phyloP scores from a whole-genome alignment of 495 filamentous ascomycete species.

The Lichenothelia convexa region DNA sequence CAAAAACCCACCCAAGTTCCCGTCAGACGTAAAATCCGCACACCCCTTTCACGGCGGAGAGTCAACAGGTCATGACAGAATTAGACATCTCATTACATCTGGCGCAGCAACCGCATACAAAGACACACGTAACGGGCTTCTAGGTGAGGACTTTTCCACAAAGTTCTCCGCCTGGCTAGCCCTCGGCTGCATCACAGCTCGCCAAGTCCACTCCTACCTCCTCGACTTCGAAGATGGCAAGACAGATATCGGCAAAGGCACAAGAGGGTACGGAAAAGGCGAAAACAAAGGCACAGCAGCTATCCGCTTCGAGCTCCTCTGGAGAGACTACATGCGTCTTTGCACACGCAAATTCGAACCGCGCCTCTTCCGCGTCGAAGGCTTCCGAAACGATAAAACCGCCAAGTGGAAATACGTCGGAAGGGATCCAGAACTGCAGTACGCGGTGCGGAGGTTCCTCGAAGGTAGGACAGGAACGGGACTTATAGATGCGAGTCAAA shows the following conservation, averaged over 20 bases:
- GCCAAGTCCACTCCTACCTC: constrained; percentile 44
- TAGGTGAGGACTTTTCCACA: constrained; percentile 48
- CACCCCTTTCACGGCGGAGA: constrained; percentile 55
- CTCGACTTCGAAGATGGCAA: constrained; percentile 41
- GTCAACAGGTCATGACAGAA: constrained; percentile 30
- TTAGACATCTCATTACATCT: constrained; percentile 37
- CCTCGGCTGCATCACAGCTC: constrained; percentile 47
- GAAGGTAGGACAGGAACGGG: constrained; percentile 47
- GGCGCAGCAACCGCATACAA: constrained; percentile 43
- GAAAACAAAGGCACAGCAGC: constrained; percentile 49
- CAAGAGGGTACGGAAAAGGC: constrained; percentile 38
- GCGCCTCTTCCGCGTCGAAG: constrained; percentile 39
- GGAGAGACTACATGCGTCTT: constrained; percentile 61
- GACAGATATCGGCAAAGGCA: constrained; percentile 13
- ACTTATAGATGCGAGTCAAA: constrained; percentile 50
- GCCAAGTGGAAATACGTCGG: constrained; percentile 12
- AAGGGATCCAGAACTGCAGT: constrained; percentile 14
- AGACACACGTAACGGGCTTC: constrained; percentile 45
- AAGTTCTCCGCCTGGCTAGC: constrained; percentile 53
- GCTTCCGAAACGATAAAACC: constrained; percentile 31
- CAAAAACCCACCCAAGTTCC: constrained; percentile 25
- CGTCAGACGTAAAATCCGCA: constrained; percentile 30
- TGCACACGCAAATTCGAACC: constrained; percentile 44
- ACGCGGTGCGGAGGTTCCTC: constrained; percentile 31
- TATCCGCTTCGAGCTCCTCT: constrained; percentile 52